Evolutionary conservation across 2,329 filamentous ascomycete species (phyloP).

Genomic region (Cladophialophora immunda): DNA sequence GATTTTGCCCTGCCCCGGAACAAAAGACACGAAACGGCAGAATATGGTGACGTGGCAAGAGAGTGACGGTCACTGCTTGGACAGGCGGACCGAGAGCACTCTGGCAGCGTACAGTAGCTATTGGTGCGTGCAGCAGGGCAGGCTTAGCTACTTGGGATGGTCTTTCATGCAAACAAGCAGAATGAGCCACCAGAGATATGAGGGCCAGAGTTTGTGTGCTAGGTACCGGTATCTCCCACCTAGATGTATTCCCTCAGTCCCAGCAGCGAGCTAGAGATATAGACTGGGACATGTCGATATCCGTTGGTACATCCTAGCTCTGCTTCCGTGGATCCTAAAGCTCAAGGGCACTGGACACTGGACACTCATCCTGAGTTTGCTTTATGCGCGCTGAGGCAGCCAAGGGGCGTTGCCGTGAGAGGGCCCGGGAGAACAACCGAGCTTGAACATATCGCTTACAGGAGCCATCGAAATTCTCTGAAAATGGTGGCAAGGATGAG

Average conservation of each 20-base stretch:
- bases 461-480: not conserved
- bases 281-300: too few relatives aligned
- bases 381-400: too few relatives aligned
- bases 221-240: too few relatives aligned
- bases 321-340: too few relatives aligned
- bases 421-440: not conserved
- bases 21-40: not conserved
- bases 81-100: not conserved
- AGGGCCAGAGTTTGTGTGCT: not conserved
- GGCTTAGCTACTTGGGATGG: not conserved
- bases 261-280: not conserved
- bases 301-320: too few relatives aligned
- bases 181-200: not conserved
- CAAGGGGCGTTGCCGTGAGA: too few relatives aligned
- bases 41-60: conserved; percentile 3
- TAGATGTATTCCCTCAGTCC: not conserved
- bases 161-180: not conserved
- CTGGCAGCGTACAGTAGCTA: not conserved
- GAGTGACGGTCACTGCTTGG: not conserved
- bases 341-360: too few relatives aligned
- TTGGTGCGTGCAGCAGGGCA: too few relatives aligned
- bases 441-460: not conserved
- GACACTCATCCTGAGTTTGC: too few relatives aligned
- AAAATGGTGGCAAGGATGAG: not conserved
- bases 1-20: not conserved